Evolutionary conservation across 2,329 filamentous ascomycete species (phyloP).

Genomic region (Diaporthe citrichinensis): DNA sequence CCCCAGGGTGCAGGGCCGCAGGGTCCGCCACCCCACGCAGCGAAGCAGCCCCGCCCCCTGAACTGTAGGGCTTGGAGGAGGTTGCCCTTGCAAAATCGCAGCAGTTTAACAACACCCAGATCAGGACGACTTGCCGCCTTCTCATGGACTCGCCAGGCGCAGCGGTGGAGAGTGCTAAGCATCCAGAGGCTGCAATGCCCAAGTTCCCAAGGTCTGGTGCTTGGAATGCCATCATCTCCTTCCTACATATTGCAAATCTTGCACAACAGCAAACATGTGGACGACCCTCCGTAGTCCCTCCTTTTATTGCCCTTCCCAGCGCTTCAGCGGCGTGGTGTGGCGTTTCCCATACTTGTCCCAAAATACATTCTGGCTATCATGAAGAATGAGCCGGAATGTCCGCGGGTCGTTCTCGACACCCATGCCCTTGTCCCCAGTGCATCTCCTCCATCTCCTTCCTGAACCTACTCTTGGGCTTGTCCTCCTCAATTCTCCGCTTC

Average conservation of each 20-base stretch:
- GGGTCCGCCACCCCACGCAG: background rate
- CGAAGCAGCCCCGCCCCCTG: background rate
- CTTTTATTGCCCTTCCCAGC: too few relatives aligned
- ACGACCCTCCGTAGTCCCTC: too few relatives aligned
- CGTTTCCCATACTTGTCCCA: too few relatives aligned
- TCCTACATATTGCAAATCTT: too few relatives aligned
- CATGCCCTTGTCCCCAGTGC: too few relatives aligned
- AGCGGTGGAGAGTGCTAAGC: background rate
- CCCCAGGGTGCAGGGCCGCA: background rate
- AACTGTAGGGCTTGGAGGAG: background rate
- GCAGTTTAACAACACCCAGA: background rate
- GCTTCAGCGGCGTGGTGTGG: too few relatives aligned
- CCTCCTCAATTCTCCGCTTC: constrained; percentile 66
- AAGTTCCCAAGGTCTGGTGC: background rate
- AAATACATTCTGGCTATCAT: too few relatives aligned
- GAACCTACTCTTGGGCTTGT: constrained; percentile 66
- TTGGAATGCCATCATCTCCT: constrained; percentile 55
- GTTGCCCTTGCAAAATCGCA: background rate
- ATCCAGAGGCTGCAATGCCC: background rate
- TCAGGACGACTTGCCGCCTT: background rate
- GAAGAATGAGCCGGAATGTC: too few relatives aligned
- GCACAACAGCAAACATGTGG: too few relatives aligned
- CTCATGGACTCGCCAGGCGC: background rate
- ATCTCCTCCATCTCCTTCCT: too few relatives aligned
- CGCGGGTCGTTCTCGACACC: too few relatives aligned